Percentiles rank a stretch among this genome's conserved stretches.
phyloP scores from a whole-genome alignment of 768 basidiomycete genomes.

The Kwoniella mangroviensis region DNA sequence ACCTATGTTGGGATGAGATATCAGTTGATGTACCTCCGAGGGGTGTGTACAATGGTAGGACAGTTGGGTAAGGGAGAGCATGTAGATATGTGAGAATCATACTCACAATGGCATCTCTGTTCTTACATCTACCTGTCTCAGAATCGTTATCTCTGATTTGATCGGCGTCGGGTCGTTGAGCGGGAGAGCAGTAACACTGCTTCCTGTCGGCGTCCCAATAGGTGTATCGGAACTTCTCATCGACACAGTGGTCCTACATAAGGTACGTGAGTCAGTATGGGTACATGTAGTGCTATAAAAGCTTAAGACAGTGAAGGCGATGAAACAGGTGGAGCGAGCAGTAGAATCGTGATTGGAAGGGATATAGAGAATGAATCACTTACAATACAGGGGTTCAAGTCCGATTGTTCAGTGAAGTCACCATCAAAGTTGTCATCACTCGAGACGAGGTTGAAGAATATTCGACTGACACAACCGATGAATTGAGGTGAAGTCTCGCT shows the following conservation, averaged over 20 bases:
- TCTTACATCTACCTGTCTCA: conserved; percentile 11
- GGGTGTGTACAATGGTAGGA: not conserved
- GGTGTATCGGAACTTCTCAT: conserved; percentile 20
- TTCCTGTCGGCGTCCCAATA: conserved; percentile 22
- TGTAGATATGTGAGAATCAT: not conserved
- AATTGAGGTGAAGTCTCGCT: conserved; percentile 9
- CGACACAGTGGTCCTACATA: conserved; percentile 17
- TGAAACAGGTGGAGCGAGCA: not conserved
- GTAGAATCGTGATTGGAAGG: not conserved
- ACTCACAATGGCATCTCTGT: conserved; percentile 17
- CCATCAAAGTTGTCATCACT: conserved; percentile 17
- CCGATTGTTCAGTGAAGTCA: conserved; percentile 15
- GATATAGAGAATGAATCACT: not conserved
- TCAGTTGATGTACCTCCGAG: not conserved
- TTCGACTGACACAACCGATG: conserved; percentile 23
- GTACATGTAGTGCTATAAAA: not conserved
- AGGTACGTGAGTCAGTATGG: not conserved
- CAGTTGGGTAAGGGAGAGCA: not conserved
- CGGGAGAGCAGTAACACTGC: conserved; percentile 22
- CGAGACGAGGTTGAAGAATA: conserved; percentile 21
- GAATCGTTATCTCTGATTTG: conserved; percentile 18
- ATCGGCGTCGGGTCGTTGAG: conserved; percentile 25
- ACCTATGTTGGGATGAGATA: not conserved
- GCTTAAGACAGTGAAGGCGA: too few species aligned
- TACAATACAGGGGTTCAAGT: conserved; percentile 15